Base-by-base conservation (phyloP, 1,284 basidiomycete genomes). In the Dichomitus squalens region DNA sequence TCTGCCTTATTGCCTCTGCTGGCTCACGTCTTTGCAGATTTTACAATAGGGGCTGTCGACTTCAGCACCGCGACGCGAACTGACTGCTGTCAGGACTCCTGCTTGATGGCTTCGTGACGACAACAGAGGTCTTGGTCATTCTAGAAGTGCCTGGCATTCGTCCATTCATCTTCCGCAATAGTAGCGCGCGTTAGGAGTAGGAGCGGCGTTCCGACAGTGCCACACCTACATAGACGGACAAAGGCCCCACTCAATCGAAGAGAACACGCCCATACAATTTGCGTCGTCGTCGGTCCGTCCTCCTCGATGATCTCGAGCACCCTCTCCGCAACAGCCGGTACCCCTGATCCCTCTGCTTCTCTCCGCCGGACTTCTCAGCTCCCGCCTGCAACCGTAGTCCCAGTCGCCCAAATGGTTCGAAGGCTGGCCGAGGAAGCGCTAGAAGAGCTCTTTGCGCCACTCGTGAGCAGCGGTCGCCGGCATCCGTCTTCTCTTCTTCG, bases 381-480 rank as follows among this genome's bases (percentile, higher is more conserved):
- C 35, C 35, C 40, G 18, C n/a, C 11, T n/a, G 44, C 44, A 33
- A 33, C 44, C 18, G 18, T 25, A 41, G 49, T 50, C 40, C 25
- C 54, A 27, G 25, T 36, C 40, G 54, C 40, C 36, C 40, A 55
- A 38, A 35, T 23, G 18, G 44, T 44, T 40, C 48, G n/a, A 49
- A 49, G 46, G n/a, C 31, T 25, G 23, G 29, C 31, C 34, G 23
- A 21, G 31, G 31, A 50, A 41, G 34, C 49, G 44, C 44, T 48
- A 52, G 52, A 54, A 49, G 40, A 41, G 57, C 46, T 29, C 12
- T 39, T 55, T 52, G 52, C 36, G 51, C 50, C 46, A 56, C 53
- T 50, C 49, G 31, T 38, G 39, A 21, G 38, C 38, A 25, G 27
- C 21, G 21, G 21, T 23, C 23, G 34, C 23, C n/a, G 11, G 34